Evolutionary conservation across 2,329 filamentous ascomycete genomes (phyloP).

Genomic region (Pseudogymnoascus sp.): DNA sequence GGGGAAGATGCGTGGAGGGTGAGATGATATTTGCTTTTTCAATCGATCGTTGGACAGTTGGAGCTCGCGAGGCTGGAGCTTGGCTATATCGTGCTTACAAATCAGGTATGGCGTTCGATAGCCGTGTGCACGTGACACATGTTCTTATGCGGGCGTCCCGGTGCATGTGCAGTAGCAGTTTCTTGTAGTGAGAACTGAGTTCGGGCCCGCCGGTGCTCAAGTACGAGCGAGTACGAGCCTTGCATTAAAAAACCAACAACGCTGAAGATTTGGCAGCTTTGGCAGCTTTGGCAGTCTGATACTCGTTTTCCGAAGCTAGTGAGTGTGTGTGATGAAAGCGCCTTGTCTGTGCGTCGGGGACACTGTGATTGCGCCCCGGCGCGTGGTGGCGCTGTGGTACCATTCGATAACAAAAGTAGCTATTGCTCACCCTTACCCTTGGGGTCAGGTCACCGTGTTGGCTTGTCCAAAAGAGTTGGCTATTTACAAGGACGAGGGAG

Average conservation of each 20-base stretch:
- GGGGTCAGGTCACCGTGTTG: not conserved
- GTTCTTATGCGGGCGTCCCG: not conserved
- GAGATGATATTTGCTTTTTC: not conserved
- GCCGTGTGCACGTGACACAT: not conserved
- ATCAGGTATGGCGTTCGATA: not conserved
- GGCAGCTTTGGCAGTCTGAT: not conserved
- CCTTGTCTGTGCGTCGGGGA: slow-evolving; percentile 3
- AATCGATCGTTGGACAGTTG: not conserved
- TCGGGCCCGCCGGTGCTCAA: not conserved
- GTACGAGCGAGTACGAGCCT: not conserved
- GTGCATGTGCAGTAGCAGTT: not conserved
- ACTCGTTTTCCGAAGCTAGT: not conserved
- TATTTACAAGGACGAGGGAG: not conserved
- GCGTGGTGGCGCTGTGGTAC: not conserved
- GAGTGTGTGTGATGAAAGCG: not conserved
- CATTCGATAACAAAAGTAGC: not conserved
- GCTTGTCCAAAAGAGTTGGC: not conserved
- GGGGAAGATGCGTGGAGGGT: not conserved
- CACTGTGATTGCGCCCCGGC: not conserved
- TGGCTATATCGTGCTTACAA: not conserved
- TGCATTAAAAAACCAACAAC: not conserved
- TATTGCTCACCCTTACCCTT: not conserved
- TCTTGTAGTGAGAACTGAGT: not conserved
- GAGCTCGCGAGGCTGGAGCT: not conserved
- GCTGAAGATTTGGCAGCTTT: not conserved